Evolutionary conservation across 768 basidiomycete species (phyloP), one percentile per base, ranked within the genome.

Genomic region (Lentinula edodes): DNA sequence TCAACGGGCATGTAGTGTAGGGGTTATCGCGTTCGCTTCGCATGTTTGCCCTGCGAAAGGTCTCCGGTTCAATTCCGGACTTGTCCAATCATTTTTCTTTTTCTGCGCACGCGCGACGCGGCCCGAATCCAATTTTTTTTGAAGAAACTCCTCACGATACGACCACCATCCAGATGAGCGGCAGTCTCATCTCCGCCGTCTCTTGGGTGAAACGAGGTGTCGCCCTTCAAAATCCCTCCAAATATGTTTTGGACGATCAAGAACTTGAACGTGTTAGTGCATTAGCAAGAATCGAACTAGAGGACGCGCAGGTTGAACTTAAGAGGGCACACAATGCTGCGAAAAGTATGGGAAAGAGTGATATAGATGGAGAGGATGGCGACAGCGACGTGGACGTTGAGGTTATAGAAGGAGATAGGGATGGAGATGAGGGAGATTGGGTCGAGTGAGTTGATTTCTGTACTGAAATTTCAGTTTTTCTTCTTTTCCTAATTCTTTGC

Each of bases 241-340:
- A 91, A 77, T 98, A 98, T 73, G 81, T 90, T 56, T 85, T 98
- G 35, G 93, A 97, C 69, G 92, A 95, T 69, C 76, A 84, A 56
- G 97, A 99, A 74, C 80, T 98, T 12, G 86, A 90, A 69, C 86
- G 97, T 28, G 92, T 98, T 54, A 93, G 93, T 66, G 81, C 88
- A 20, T 82, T 99, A 28, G 93, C 95, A 13, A 77, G 86, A 57
- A 90, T 94, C 61, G 90, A 95, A 69, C 83, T 96, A 35, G 94
- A 96, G 65, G 93, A 95, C 78, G 95, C 95, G 8, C 86, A 87
- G 60, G 78, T 85, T 66, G 95, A 95, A 72, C 81, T 95, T 16
- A 86, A 91, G 76, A 83, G 87, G 32, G 91, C 91, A 35, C 90
- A 89, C 72, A 80, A 88, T 63, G 89, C 88, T 23, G 89, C 87